Base-by-base conservation (phyloP, 228 moss, liverwort and hornwort species). In the Sphagnum fallax region DNA sequence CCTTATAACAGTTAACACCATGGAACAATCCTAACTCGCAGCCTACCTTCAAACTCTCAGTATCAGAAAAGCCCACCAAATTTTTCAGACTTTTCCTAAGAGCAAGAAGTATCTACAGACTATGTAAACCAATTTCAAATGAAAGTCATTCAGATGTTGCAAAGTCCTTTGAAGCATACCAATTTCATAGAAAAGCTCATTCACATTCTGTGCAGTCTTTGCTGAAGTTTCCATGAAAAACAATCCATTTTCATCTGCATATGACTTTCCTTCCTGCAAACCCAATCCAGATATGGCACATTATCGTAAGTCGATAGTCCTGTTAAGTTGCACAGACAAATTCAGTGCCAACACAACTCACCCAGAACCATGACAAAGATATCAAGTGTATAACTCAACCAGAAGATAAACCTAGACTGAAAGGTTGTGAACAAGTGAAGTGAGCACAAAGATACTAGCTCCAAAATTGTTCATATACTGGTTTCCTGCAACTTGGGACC, bases 181-280 rank as follows among this genome's bases (percentile, higher is more conserved):
- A 71, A 97, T 93, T 76, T 97, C 93, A 79, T 93, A 97, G 65
- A 97, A 97, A 51, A 97, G 80, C 73, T 97, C 93, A 67, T 93
- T 97, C 48, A 97, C 97, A 75, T 97, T 97, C 65, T 97, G 93
- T 52, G 88, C 91, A 70, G 91, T 97, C 78, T 97, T 97, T 49
- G 97, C 97, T 70, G 97, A 97, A 58, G 97, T 97, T 77, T 98
- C 97, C 91, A 98, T 91, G 75, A 98, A 98, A 52, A 98, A 93
- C 16, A 98, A 75, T 15, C 93, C 93, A 69, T 97, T 97, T 78
- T 97, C 91, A 60, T 93, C 90, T 52, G 97, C 97, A 71, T 97
- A 97, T 8, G 91, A 72, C 77, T 93, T 93, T 62, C 91, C 97
- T 67, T 97, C 97, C 97, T 97, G 90, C 72, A 68, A 49, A 13